Evolutionary conservation across 208 protist genomes (phyloP), one percentile per base, ranked within the genome.

Genomic region (Leishmania aethiopica): DNA sequence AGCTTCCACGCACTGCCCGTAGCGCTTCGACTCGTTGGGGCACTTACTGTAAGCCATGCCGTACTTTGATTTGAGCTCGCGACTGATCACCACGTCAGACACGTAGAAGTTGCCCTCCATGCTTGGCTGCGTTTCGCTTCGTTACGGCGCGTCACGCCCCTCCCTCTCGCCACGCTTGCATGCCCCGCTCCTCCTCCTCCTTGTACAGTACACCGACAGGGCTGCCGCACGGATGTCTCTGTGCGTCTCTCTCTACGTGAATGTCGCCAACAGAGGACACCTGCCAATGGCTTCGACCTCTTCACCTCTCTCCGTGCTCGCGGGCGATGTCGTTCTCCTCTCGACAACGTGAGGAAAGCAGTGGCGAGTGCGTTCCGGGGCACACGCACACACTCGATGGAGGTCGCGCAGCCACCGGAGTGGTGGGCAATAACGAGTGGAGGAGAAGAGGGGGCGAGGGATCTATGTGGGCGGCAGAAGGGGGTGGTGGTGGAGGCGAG

Each of bases 91-190:
- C 6, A 84, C 82, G 72, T 95, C 88, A 0, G 93, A 94, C 22
- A 97, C 80, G 84, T 96, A 97, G 77, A 97, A 96, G 81, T 97
- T 97, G 74, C 94, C 92, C 79, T 97, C 92, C 92, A 96, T 97
- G 42, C 45, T 74, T 22, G 42, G 67, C 7, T 15, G 15, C 40
- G 19, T n/a, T 47, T 49, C 10, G 17, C 10, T 72, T n/a, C 57
- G n/a, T 62, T 11, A 10, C 57, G 0, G 25, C 25, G 25, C 57
- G 57, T 13, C 25, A 62, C 62, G 4, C 62, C 32, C 22, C 62
- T 3, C 62, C 13, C 11, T 32, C 59, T 25, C 28, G 10, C 10
- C 59, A 15, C 28, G 28, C 11, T 15, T 32, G 28, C 10, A 15
- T 64, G 10, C 13, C 11, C 10, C 8, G 3, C 28, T 35, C 28